phyloP scores from a whole-genome alignment of 768 basidiomycete genomes.

The Phanerodontia chrysosporium region DNA sequence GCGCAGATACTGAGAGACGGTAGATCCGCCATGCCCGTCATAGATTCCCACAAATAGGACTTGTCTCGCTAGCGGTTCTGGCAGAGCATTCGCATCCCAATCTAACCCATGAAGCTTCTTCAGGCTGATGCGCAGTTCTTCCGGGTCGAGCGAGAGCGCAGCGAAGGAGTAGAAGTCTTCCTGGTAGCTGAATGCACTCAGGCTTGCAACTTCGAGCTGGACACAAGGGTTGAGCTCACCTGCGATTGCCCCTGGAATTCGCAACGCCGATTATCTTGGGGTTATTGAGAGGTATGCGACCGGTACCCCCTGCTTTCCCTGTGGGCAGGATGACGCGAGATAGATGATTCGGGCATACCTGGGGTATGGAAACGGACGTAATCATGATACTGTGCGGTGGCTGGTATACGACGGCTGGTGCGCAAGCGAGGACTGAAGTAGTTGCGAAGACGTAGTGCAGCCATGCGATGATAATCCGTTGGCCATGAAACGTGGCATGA shows the following conservation, averaged over 20 bases:
- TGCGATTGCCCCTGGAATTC: constrained; percentile 71
- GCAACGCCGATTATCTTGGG: constrained; percentile 77
- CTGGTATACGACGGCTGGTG: background rate
- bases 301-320: constrained; percentile 45
- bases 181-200: constrained; percentile 57
- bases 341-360: constrained; percentile 37
- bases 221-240: too few species aligned
- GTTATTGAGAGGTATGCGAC: constrained; percentile 67
- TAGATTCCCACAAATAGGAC: constrained; percentile 87
- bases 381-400: constrained; percentile 53
- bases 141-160: constrained; percentile 69
- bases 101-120: constrained; percentile 58
- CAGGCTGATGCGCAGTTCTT: constrained; percentile 64
- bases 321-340: constrained; percentile 8
- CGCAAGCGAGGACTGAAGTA: constrained; percentile 1
- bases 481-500: constrained; percentile 14
- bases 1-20: constrained; percentile 80
- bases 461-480: constrained; percentile 11
- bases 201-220: constrained; percentile 15
- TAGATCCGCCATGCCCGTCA: constrained; percentile 92
- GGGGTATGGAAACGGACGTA: constrained; percentile 52
- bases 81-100: constrained; percentile 64
- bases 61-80: constrained; percentile 61
- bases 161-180: constrained; percentile 84
- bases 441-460: constrained; percentile 9